Base-by-base conservation (phyloP, 768 basidiomycete species). In the Lentinula sp. region DNA sequence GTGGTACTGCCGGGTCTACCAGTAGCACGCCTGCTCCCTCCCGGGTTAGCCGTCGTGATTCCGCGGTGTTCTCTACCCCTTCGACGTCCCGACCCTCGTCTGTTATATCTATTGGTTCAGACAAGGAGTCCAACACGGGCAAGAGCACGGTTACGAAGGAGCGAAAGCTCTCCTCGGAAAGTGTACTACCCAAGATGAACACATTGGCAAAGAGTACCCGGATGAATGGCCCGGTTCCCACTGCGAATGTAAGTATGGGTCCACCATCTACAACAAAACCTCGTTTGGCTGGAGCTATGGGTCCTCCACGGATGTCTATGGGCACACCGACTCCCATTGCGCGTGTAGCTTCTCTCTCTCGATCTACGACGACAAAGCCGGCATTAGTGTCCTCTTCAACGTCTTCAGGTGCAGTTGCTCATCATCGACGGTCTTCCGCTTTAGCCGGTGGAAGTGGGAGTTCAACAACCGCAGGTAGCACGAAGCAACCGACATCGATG, bases 21-120 rank as follows among this genome's bases (percentile, higher is more conserved):
- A 82, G 86, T n/a, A 79, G 81, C 28, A 77, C 75, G 33, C 67
- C 78, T 1, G 72, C 79, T 23, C 60, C 67, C 57, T 65, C 72
- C 3, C 68, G 66, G 23, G 72, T 72, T 48, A 82, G 43, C 18
- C 62, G 85, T 52, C 80, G 85, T 20, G 83, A 85, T 61, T 85
- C 85, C 3, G 75, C 81, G 5, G 70, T 82, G n/a, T 82, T 85
- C 71, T 78, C 70, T 8, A 86, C 85, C 0, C 85, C 86, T 8
- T 70, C 73, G 32, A 59, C 77, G 8, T 72, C 77, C 16, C 79
- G 86, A 20, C 86, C 86, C 0, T 72, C 84, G 0, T 88, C 86
- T 4, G 79, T 76, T 0, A 69, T 82, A 35, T 86, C 86, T 9
- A 82, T 86, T 60, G 15, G 12, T 33, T 68, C 76, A 12, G 79